Percentiles rank a stretch among this genome's conserved stretches.
These are phyloP conservation scores for Botrytis paeoniae DNA, from an alignment of 2,329 filamentous ascomycete genomes.

Conservation along the genomic window DNA sequence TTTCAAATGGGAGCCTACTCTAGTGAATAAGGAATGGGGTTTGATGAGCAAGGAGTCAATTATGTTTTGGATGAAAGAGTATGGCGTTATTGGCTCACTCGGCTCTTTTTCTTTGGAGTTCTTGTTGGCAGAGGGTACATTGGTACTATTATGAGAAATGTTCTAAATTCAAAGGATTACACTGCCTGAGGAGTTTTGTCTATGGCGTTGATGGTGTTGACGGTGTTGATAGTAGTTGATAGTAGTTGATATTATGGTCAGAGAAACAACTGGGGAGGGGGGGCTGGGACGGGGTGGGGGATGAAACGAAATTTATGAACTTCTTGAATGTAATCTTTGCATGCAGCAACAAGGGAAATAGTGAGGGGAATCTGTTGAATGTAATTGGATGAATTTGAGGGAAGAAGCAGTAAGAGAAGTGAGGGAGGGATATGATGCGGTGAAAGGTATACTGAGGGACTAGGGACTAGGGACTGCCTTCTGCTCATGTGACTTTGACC, in stretches of 20 bases:
- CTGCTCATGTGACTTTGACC: background rate
- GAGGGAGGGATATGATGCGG: background rate
- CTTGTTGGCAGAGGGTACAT: background rate
- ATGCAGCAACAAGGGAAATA: background rate
- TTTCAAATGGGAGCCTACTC: background rate
- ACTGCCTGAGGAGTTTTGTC: background rate
- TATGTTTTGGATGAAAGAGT: slow-evolving; percentile 1
- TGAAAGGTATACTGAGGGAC: background rate
- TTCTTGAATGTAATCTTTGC: background rate
- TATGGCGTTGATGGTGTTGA: background rate
- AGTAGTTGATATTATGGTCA: background rate
- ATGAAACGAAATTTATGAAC: background rate
- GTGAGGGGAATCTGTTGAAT: background rate
- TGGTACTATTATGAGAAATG: slow-evolving; percentile 2
- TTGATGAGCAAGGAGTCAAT: slow-evolving; percentile 10
- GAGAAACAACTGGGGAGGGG: background rate
- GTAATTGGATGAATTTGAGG: background rate
- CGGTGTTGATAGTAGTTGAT: background rate
- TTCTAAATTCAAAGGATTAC: background rate
- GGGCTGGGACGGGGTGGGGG: background rate
- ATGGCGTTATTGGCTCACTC: too few species aligned
- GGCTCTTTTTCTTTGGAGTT: background rate
- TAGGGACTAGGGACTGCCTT: background rate
- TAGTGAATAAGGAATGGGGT: background rate
- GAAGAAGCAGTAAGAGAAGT: background rate